Conservation (phyloP, 257 asterid species). For the Ligustrum vulgare region DNA sequence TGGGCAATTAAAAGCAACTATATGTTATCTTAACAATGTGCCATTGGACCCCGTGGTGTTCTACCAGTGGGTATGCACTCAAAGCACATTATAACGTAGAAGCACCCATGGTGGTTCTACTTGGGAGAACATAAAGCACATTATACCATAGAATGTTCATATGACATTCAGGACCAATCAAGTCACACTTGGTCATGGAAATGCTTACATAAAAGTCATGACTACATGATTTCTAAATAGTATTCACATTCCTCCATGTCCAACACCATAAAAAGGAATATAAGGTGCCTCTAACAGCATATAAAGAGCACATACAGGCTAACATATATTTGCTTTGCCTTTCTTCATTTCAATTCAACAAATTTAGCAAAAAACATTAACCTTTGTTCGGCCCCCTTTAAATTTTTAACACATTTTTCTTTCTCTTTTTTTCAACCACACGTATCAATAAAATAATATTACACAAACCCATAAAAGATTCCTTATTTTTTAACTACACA, state of each 20-base stretch:
- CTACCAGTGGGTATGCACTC: neutral
- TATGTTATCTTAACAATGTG: neutral
- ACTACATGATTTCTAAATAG: neutral
- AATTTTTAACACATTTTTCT: too few species aligned
- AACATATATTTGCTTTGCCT: neutral
- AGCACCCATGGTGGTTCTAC: neutral
- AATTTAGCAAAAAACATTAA: neutral
- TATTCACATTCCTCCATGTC: neutral
- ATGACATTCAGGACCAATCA: neutral
- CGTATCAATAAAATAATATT: too few species aligned
- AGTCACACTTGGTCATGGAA: neutral
- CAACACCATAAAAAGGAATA: neutral
- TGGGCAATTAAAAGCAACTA: neutral
- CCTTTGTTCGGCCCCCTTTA: too few species aligned
- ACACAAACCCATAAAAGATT: too few species aligned
- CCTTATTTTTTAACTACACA: too few species aligned
- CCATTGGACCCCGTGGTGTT: neutral
- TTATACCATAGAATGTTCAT: neutral
- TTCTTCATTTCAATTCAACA: neutral
- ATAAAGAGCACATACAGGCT: neutral
- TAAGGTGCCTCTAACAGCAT: neutral
- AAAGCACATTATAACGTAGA: too few species aligned
- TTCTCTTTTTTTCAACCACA: too few species aligned
- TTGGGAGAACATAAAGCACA: neutral
- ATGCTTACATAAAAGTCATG: neutral